Evolutionary conservation across 257 asterid genomes (phyloP).

Genomic region (Anisodus acutangulus): DNA sequence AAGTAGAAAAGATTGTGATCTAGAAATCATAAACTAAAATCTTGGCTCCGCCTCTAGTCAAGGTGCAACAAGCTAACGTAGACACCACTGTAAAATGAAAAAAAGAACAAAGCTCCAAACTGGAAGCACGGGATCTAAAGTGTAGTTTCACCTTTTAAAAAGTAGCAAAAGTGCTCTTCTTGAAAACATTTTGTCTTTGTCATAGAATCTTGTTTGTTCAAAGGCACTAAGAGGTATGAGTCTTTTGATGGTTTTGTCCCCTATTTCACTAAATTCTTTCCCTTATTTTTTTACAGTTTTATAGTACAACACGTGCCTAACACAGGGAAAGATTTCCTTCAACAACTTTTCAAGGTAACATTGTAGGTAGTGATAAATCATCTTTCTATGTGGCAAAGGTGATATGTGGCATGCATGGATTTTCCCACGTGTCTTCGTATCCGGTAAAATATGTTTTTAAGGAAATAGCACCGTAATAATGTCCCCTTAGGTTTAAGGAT

Average conservation of each 20-base stretch:
- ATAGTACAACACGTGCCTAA: constrained; percentile 54
- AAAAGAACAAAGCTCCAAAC: constrained; percentile 5
- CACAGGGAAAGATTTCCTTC: constrained; percentile 58
- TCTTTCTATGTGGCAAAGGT: not conserved
- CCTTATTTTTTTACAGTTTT: constrained; percentile 50
- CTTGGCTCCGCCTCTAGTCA: no score
- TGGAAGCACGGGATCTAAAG: not conserved
- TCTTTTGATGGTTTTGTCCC: not conserved
- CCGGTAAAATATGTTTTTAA: no score
- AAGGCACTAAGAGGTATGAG: not conserved
- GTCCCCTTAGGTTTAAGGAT: not conserved
- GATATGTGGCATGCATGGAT: not conserved
- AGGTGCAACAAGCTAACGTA: not conserved
- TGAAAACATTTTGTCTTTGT: not conserved
- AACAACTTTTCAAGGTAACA: constrained; percentile 63
- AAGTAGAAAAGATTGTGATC: no score
- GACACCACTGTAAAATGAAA: not conserved
- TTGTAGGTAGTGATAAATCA: not conserved
- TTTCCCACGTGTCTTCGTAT: not conserved
- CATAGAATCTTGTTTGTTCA: not conserved
- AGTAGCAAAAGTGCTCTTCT: not conserved
- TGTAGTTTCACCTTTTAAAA: not conserved
- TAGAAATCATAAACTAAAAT: no score
- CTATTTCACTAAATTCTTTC: not conserved
- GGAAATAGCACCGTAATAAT: not conserved